Evolutionary conservation across 2,329 filamentous ascomycete genomes (phyloP).

Genomic region (Incumbomyces delicatus): DNA sequence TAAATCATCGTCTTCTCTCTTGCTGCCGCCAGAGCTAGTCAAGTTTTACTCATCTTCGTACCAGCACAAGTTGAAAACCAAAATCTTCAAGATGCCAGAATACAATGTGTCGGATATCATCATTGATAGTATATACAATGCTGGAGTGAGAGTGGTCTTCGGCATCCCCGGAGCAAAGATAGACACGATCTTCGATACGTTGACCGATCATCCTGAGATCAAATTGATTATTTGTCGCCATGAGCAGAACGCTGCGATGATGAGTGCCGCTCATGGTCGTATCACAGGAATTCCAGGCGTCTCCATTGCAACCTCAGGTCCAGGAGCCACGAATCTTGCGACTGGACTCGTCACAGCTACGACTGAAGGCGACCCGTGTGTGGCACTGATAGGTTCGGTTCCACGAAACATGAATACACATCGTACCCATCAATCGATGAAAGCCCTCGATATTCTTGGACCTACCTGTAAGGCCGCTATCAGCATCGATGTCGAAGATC

Average conservation of each 20-base stretch:
- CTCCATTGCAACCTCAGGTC: conserved; percentile 39
- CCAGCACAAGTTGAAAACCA: no score
- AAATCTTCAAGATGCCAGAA: conserved; percentile 11
- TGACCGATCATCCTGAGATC: conserved; percentile 39
- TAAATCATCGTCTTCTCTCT: no score
- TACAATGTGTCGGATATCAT: conserved; percentile 10
- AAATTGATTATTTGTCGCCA: conserved; percentile 39
- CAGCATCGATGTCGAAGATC: conserved; percentile 37
- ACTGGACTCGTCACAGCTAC: conserved; percentile 40
- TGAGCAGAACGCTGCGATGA: conserved; percentile 43
- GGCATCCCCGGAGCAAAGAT: conserved; percentile 42
- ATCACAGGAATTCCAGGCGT: conserved; percentile 39
- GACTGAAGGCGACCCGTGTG: conserved; percentile 39
- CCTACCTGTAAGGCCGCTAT: conserved; percentile 37
- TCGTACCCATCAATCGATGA: conserved; percentile 40
- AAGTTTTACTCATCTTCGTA: no score
- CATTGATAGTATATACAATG: conserved; percentile 26
- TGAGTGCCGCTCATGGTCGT: conserved; percentile 38
- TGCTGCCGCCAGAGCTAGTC: no score
- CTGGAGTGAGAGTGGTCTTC: conserved; percentile 38
- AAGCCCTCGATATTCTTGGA: conserved; percentile 34
- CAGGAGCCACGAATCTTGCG: conserved; percentile 39
- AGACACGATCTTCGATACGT: conserved; percentile 39
- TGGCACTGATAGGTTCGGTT: conserved; percentile 41
- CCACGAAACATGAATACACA: conserved; percentile 35